These are phyloP conservation scores for Solanum ossicruentum DNA, from an alignment of 257 asterid genomes.

Conservation along the genomic window DNA sequence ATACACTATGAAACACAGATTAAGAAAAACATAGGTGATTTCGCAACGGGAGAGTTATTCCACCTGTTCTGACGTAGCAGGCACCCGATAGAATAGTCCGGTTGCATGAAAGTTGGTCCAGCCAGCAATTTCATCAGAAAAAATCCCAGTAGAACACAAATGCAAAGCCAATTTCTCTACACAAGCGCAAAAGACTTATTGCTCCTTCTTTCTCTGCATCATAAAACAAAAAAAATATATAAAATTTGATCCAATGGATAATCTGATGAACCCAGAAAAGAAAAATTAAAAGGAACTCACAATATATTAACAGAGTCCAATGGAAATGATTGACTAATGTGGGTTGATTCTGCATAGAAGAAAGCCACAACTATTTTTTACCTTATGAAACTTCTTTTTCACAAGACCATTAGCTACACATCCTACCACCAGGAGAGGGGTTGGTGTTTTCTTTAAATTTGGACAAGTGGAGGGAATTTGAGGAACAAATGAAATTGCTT, in stretches of 20 bases:
- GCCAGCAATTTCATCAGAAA: not conserved
- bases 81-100: not conserved
- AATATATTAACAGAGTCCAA: not conserved
- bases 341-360: not conserved
- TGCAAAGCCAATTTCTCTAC: not conserved
- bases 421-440: not conserved
- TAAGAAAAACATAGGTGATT: not conserved
- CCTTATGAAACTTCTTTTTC: not conserved
- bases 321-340: not conserved
- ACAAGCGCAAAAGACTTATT: not conserved
- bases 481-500: not conserved
- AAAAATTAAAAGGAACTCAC: not conserved
- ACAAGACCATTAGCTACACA: not conserved
- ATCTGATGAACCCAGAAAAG: not conserved
- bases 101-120: not conserved
- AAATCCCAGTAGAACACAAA: not conserved
- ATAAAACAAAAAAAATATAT: not conserved
- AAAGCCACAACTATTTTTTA: not conserved
- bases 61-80: not conserved
- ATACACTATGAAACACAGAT: not conserved
- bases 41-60: not conserved
- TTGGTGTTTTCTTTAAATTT: not conserved
- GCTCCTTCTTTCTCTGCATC: not conserved
- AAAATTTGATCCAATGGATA: not conserved
- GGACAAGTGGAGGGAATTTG: not conserved